Evolutionary conservation across 129 eudicot genomes (phyloP), one percentile per base, ranked within the genome.

Genomic region (Pulicaria dysenterica): DNA sequence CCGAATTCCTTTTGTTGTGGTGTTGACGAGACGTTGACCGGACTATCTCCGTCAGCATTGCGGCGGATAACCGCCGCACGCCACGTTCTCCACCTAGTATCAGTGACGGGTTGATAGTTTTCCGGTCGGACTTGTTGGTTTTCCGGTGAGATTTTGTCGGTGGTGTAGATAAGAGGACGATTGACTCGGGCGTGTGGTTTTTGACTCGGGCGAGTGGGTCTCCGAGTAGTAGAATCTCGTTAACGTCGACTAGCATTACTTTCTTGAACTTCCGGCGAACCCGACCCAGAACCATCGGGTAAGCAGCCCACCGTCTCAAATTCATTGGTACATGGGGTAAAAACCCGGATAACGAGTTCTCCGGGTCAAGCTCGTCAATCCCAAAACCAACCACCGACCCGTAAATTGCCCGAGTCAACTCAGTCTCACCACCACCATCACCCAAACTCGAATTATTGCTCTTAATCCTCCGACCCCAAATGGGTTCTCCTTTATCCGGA

Each of bases 361-460:
- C 92, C 73, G 95, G 98, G 96, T 93, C 96, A 17, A 93, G 89
- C 73, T 93, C 98, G 16, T 80, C 83, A 8, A 78, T 80, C 5
- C 85, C 92, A 42, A 93, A 93, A 16, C 96, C 88, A 50, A 87
- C 83, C 3, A 90, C 95, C 72, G 98, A 93, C 42, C 98, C 96
- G 59, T 85, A 87, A 81, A 91, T 90, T 89, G 67, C 14, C 62
- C 85, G 87, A 69, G 82, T 85, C 69, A 59, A 83, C 95, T 85
- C 92, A 65, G 79, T 56, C 0, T 11, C 69, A 3, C 59, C 44
- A 3, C 24, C 61, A 15, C 17, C 77, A 3, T 58, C 67, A 47
- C 77, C 68, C 48, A 43, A 80, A 67, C 74, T 76, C 69, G 69
- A 67, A 68, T 76, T 76, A 81, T 76, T 78, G 38, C 14, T 58